Conservation (phyloP, 2,329 filamentous ascomycete genomes). For the Colletotrichum australisinense region DNA sequence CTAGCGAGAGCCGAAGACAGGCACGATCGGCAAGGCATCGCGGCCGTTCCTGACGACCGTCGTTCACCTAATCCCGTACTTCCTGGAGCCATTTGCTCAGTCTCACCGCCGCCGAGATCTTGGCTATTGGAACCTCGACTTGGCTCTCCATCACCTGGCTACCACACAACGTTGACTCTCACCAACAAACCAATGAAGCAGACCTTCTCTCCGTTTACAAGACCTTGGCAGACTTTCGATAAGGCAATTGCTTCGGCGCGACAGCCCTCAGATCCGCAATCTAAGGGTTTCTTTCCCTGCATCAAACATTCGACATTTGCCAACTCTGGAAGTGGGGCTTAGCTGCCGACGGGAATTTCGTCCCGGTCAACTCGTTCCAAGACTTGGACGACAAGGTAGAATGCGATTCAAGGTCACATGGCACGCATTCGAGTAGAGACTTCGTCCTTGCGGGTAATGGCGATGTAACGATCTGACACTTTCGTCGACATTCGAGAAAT, state of each 20-base stretch:
- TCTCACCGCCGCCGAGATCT: slow-evolving; percentile 24
- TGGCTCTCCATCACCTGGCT: slow-evolving; percentile 16
- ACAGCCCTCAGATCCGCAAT: neutral
- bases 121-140: slow-evolving; percentile 6
- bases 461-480: neutral
- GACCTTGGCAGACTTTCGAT: slow-evolving; percentile 24
- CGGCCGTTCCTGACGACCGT: neutral
- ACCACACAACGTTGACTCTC: neutral
- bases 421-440: neutral
- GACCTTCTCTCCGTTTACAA: slow-evolving; percentile 6
- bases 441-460: neutral
- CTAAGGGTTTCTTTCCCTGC: neutral
- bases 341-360: neutral
- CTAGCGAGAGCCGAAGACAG: slow-evolving; percentile 20
- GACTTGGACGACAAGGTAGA: neutral
- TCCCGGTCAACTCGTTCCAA: neutral
- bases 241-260: slow-evolving; percentile 4
- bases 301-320: neutral
- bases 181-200: neutral
- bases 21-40: slow-evolving; percentile 14
- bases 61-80: neutral
- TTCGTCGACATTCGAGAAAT: neutral
- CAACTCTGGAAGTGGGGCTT: neutral
- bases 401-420: neutral
- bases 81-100: neutral